These are phyloP conservation scores for Sarocladium kiliense DNA, from an alignment of 2,329 filamentous ascomycete genomes.

Conservation along the genomic window DNA sequence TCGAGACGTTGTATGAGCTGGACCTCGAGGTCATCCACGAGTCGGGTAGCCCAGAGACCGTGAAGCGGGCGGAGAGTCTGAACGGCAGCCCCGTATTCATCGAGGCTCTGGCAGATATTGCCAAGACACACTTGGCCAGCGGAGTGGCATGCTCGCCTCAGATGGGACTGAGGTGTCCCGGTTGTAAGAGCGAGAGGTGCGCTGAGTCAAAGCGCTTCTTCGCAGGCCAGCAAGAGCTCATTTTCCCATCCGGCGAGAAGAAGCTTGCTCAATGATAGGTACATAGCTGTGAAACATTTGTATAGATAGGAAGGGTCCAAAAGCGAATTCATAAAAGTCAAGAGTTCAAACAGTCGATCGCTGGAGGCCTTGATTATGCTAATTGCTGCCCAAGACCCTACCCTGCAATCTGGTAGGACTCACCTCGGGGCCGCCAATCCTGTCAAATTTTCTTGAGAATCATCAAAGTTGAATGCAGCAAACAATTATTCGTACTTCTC, in stretches of 20 bases:
- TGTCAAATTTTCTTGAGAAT: no score
- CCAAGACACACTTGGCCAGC: conserved; percentile 69
- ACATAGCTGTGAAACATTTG: background rate
- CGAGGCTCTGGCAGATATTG: conserved; percentile 79
- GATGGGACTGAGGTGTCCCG: conserved; percentile 88
- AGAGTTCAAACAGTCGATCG: no score
- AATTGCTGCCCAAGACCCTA: no score
- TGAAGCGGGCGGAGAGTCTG: conserved; percentile 87
- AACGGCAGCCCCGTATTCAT: conserved; percentile 93
- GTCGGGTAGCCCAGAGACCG: conserved; percentile 67
- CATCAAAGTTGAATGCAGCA: no score
- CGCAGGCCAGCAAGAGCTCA: conserved; percentile 32
- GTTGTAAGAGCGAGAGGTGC: conserved; percentile 86
- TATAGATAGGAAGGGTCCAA: background rate
- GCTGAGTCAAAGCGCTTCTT: conserved; percentile 70
- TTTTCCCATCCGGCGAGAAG: background rate
- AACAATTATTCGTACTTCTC: no score
- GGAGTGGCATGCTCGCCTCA: conserved; percentile 68
- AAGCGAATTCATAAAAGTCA: background rate
- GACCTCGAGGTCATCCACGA: conserved; percentile 94
- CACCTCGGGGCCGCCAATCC: no score
- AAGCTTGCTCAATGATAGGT: background rate
- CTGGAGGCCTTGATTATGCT: no score
- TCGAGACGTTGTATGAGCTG: conserved; percentile 92
- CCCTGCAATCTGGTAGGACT: no score